phyloP scores from a whole-genome alignment of 1,284 basidiomycete genomes.

The Apiotrichum laibachii region DNA sequence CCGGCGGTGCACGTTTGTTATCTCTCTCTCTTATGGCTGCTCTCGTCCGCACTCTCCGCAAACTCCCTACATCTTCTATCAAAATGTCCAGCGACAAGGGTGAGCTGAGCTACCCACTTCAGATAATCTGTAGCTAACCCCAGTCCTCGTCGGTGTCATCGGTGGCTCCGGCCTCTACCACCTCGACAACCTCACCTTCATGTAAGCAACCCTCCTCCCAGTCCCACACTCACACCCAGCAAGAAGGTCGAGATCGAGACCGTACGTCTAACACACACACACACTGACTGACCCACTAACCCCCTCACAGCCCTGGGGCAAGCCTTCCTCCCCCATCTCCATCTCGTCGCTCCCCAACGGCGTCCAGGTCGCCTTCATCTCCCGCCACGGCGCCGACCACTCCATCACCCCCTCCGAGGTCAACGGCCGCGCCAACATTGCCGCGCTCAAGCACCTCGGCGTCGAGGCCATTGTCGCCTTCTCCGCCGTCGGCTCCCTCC shows the following conservation, averaged over 20 bases:
- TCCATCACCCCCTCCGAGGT: conserved; percentile 69
- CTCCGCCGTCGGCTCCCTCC: conserved; percentile 91
- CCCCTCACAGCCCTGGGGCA: conserved; percentile 82
- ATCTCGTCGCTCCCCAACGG: conserved; percentile 79
- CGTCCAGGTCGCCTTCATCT: conserved; percentile 80
- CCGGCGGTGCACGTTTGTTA: too few species aligned
- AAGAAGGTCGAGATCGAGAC: conserved; percentile 57
- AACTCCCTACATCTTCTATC: neutral
- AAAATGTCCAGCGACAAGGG: conserved; percentile 15
- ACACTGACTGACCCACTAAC: conserved; percentile 8
- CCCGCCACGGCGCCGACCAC: conserved; percentile 82
- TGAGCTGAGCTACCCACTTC: neutral
- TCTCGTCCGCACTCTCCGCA: neutral
- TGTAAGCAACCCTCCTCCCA: conserved; percentile 54
- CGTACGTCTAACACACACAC: conserved; percentile 26
- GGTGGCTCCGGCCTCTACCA: conserved; percentile 84
- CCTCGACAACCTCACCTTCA: conserved; percentile 77
- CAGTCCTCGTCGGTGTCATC: conserved; percentile 77
- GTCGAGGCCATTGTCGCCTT: conserved; percentile 88
- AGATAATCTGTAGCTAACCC: neutral
- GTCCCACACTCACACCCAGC: conserved; percentile 49
- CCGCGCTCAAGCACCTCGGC: conserved; percentile 88
- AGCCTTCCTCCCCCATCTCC: conserved; percentile 84
- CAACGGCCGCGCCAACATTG: conserved; percentile 87
- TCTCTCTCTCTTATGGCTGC: neutral